These are phyloP conservation scores for Mycena galopus DNA, from an alignment of 768 basidiomycete species.

Conservation along the genomic window DNA sequence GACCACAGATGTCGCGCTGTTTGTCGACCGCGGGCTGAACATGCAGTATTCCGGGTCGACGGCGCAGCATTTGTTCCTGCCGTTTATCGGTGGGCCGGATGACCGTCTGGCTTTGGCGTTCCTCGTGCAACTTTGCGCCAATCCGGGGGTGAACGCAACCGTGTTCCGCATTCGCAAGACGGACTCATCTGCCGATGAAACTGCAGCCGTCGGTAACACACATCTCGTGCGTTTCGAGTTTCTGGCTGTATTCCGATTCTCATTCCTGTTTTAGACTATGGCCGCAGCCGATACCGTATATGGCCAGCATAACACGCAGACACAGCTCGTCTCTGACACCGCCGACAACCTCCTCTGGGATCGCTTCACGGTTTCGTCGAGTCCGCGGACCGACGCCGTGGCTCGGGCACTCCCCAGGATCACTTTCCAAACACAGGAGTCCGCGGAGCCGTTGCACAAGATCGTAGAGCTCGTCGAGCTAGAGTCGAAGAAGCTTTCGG, in stretches of 20 bases:
- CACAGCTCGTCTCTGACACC: constrained; percentile 79
- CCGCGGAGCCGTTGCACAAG: constrained; percentile 68
- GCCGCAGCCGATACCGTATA: constrained; percentile 81
- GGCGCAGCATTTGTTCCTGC: constrained; percentile 75
- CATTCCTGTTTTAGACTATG: constrained; percentile 51
- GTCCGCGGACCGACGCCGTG: constrained; percentile 44
- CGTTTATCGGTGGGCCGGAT: constrained; percentile 96
- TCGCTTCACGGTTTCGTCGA: constrained; percentile 60
- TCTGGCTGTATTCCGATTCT: constrained; percentile 8
- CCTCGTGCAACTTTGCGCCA: constrained; percentile 81
- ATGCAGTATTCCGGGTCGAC: constrained; percentile 39
- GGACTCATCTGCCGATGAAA: constrained; percentile 51
- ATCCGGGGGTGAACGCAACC: constrained; percentile 75
- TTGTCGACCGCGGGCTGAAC: constrained; percentile 79
- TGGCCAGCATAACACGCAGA: constrained; percentile 71
- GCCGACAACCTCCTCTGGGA: constrained; percentile 88
- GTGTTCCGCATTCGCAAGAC: constrained; percentile 72
- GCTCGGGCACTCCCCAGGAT: constrained; percentile 71
- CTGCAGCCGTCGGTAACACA: constrained; percentile 39
- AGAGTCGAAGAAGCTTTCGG: constrained; percentile 42
- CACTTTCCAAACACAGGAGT: constrained; percentile 64
- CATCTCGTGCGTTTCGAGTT: constrained; percentile 49
- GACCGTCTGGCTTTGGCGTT: constrained; percentile 89
- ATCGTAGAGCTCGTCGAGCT: constrained; percentile 60
- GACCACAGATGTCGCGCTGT: constrained; percentile 84